Evolutionary conservation across 768 basidiomycete species (phyloP).

Genomic region (Symmetrospora coprosmae): DNA sequence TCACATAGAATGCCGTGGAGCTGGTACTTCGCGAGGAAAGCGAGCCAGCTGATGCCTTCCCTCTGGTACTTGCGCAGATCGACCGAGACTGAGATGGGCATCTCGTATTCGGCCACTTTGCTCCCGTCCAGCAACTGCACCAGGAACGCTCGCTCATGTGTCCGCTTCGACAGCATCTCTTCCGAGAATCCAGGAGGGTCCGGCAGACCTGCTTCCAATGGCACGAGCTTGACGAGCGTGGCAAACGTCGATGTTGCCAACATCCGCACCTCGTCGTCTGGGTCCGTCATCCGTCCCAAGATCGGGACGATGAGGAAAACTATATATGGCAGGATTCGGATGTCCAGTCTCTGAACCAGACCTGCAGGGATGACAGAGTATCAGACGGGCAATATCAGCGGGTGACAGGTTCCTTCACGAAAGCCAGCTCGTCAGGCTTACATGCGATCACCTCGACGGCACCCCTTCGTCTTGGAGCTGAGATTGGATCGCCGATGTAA

Average conservation of each 20-base stretch:
- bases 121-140: constrained; percentile 84
- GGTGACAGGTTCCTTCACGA: too few relatives aligned
- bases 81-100: constrained; percentile 78
- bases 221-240: constrained; percentile 93
- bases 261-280: constrained; percentile 77
- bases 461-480: constrained; percentile 67
- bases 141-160: constrained; percentile 77
- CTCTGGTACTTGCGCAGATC: constrained; percentile 94
- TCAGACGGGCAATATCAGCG: neutral
- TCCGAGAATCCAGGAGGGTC: constrained; percentile 84
- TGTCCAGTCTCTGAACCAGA: constrained; percentile 76
- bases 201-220: constrained; percentile 91
- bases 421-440: too few relatives aligned
- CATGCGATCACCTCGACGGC: constrained; percentile 80
- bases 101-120: constrained; percentile 76
- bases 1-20: constrained; percentile 95
- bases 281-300: constrained; percentile 91
- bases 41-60: constrained; percentile 97
- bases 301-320: constrained; percentile 93
- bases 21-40: constrained; percentile 94
- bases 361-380: constrained; percentile 44
- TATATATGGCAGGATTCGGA: constrained; percentile 88
- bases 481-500: constrained; percentile 60
- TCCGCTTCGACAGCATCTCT: constrained; percentile 69
- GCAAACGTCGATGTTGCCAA: constrained; percentile 96